These are phyloP conservation scores for Phaffomyces thermotolerans DNA, from an alignment of 805 yeast species.

Conservation along the genomic window DNA sequence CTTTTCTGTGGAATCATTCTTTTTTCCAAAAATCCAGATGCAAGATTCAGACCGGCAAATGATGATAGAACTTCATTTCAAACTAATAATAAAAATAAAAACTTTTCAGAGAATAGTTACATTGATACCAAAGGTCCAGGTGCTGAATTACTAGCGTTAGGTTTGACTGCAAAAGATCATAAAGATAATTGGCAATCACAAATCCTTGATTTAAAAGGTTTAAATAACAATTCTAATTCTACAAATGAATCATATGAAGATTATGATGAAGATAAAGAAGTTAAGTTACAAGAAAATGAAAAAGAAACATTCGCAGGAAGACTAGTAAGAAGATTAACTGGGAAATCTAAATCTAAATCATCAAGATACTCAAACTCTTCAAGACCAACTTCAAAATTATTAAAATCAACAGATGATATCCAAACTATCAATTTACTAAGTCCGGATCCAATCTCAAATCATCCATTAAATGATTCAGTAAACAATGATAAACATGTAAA, in stretches of 20 bases:
- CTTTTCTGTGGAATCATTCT: constrained; percentile 56
- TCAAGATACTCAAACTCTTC: constrained; percentile 7
- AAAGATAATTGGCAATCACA: constrained; percentile 67
- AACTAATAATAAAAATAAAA: constrained; percentile 27
- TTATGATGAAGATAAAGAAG: neutral
- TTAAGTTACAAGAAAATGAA: constrained; percentile 13
- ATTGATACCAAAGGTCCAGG: constrained; percentile 25
- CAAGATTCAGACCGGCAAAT: constrained; percentile 78
- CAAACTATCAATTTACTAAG: too few relatives aligned
- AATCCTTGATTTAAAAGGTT: constrained; percentile 20
- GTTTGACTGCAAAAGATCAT: constrained; percentile 78
- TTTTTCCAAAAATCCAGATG: constrained; percentile 79
- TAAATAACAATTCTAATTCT: constrained; percentile 9
- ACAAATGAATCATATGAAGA: constrained; percentile 25
- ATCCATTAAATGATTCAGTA: neutral
- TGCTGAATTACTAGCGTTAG: constrained; percentile 62
- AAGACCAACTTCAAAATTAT: constrained; percentile 7
- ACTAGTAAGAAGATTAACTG: constrained; percentile 35
- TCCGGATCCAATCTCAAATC: too few relatives aligned
- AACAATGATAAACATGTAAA: neutral
- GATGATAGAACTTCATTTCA: constrained; percentile 94
- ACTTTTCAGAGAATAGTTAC: constrained; percentile 2
- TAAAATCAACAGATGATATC: neutral
- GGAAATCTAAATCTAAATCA: constrained; percentile 16
- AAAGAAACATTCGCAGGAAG: constrained; percentile 35